Evolutionary conservation across 2,329 filamentous ascomycete species (phyloP).

Genomic region (Fusarium austroafricanum): DNA sequence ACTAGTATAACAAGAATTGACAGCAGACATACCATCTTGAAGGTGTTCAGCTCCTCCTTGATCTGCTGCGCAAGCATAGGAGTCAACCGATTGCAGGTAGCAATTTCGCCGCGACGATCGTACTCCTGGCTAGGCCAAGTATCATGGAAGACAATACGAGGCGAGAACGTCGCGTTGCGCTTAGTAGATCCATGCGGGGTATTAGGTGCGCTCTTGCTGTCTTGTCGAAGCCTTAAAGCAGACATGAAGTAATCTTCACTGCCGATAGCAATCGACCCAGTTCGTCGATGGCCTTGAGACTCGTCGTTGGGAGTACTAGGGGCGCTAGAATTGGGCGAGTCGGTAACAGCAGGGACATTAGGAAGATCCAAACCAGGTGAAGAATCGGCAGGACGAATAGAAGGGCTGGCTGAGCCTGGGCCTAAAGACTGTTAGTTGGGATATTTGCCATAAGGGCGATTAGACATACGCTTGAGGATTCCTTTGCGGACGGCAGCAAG

Average conservation of each 20-base stretch:
- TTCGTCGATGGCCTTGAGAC: slow-evolving; percentile 72
- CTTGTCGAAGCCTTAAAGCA: slow-evolving; percentile 76
- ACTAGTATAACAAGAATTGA: not conserved
- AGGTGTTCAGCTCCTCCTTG: slow-evolving; percentile 98
- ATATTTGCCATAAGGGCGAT: not conserved
- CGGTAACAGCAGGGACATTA: slow-evolving; percentile 71
- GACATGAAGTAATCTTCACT: slow-evolving; percentile 92
- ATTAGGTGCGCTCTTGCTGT: slow-evolving; percentile 82
- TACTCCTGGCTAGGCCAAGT: slow-evolving; percentile 97
- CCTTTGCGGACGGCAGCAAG: slow-evolving; percentile 94
- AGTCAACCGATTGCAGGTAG: slow-evolving; percentile 96
- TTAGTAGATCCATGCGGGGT: slow-evolving; percentile 77
- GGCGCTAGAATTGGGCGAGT: slow-evolving; percentile 86
- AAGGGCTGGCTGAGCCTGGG: slow-evolving; percentile 75
- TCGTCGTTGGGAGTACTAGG: slow-evolving; percentile 91
- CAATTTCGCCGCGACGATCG: slow-evolving; percentile 93
- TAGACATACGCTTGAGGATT: slow-evolving; percentile 83
- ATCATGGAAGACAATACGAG: slow-evolving; percentile 93
- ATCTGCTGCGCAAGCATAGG: slow-evolving; percentile 98
- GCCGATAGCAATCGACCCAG: slow-evolving; percentile 77
- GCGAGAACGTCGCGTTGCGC: slow-evolving; percentile 82
- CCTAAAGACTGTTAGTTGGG: slow-evolving; percentile 36
- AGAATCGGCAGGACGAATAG: slow-evolving; percentile 71
- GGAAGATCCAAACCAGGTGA: slow-evolving; percentile 67
- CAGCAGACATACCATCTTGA: slow-evolving; percentile 79